phyloP scores from a whole-genome alignment of 2,329 filamentous ascomycete species.

The Colletotrichum destructivum region DNA sequence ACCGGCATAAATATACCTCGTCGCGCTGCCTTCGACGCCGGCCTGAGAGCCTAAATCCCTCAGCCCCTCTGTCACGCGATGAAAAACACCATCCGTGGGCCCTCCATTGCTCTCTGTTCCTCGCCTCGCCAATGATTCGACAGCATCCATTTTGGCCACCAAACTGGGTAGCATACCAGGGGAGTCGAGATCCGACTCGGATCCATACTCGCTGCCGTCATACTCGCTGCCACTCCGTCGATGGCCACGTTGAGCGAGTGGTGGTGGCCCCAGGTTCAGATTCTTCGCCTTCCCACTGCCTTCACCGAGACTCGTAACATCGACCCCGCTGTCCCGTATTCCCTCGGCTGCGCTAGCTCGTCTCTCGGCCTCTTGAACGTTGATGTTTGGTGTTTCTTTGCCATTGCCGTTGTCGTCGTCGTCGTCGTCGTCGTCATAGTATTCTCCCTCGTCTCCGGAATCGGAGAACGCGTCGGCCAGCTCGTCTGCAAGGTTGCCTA shows the following conservation, averaged over 20 bases:
- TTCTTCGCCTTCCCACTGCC: slow-evolving; percentile 51
- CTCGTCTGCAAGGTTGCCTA: slow-evolving; percentile 87
- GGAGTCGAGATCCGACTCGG: slow-evolving; percentile 78
- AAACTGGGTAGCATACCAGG: slow-evolving; percentile 78
- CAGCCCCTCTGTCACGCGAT: slow-evolving; percentile 77
- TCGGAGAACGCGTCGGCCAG: slow-evolving; percentile 81
- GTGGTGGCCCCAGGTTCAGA: slow-evolving; percentile 62
- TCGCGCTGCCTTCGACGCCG: slow-evolving; percentile 79
- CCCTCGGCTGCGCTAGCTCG: slow-evolving; percentile 48
- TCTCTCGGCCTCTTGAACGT: slow-evolving; percentile 46
- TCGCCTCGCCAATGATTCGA: slow-evolving; percentile 78
- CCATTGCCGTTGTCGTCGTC: slow-evolving; percentile 52
- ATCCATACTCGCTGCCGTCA: slow-evolving; percentile 82
- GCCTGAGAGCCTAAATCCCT: slow-evolving; percentile 82
- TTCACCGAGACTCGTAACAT: slow-evolving; percentile 50
- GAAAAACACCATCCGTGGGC: slow-evolving; percentile 76
- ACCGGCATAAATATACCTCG: slow-evolving; percentile 67
- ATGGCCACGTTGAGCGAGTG: slow-evolving; percentile 61
- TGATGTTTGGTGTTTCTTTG: slow-evolving; percentile 42
- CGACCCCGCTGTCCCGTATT: slow-evolving; percentile 59
- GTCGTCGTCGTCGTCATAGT: slow-evolving; percentile 52
- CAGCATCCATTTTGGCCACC: slow-evolving; percentile 78
- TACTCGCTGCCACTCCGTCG: slow-evolving; percentile 72
- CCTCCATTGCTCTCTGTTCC: slow-evolving; percentile 78
- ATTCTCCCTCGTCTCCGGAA: slow-evolving; percentile 73